phyloP scores from a whole-genome alignment of 352 stramenopile genomes.

The Phytophthora litchii region DNA sequence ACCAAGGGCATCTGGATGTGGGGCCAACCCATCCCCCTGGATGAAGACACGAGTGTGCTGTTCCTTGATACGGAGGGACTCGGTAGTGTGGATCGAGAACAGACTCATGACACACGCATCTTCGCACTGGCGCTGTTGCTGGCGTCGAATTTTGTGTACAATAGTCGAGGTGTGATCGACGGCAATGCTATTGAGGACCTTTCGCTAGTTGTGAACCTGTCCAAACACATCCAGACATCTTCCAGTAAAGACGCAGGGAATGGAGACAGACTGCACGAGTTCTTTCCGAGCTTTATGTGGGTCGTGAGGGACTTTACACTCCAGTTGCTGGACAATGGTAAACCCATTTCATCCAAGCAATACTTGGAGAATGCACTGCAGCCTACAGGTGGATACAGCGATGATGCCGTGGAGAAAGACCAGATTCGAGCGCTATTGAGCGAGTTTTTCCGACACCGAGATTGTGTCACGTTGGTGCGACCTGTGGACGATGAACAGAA shows the following conservation, averaged over 20 bases:
- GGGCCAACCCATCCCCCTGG: slow-evolving; percentile 74
- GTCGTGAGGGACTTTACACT: slow-evolving; percentile 92
- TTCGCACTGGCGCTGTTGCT: slow-evolving; percentile 90
- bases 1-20: slow-evolving; percentile 94
- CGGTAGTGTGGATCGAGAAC: slow-evolving; percentile 77
- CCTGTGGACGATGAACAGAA: slow-evolving; percentile 88
- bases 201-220: slow-evolving; percentile 91
- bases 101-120: slow-evolving; percentile 91
- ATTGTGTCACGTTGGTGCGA: slow-evolving; percentile 91
- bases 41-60: slow-evolving; percentile 73
- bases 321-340: slow-evolving; percentile 85
- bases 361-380: slow-evolving; percentile 91
- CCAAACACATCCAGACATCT: slow-evolving; percentile 89
- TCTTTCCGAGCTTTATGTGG: slow-evolving; percentile 91
- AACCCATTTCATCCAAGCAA: slow-evolving; percentile 87
- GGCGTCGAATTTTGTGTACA: slow-evolving; percentile 91
- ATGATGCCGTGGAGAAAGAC: slow-evolving; percentile 79
- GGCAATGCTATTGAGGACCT: slow-evolving; percentile 89
- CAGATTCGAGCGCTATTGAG: slow-evolving; percentile 79
- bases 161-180: slow-evolving; percentile 91
- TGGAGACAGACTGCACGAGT: slow-evolving; percentile 62
- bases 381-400: slow-evolving; percentile 76
- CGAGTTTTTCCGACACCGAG: slow-evolving; percentile 86
- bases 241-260: slow-evolving; percentile 39
- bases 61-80: slow-evolving; percentile 92